These are phyloP conservation scores for Populus hybrid DNA, from an alignment of 441 rosid genomes.

Conservation along the genomic window DNA sequence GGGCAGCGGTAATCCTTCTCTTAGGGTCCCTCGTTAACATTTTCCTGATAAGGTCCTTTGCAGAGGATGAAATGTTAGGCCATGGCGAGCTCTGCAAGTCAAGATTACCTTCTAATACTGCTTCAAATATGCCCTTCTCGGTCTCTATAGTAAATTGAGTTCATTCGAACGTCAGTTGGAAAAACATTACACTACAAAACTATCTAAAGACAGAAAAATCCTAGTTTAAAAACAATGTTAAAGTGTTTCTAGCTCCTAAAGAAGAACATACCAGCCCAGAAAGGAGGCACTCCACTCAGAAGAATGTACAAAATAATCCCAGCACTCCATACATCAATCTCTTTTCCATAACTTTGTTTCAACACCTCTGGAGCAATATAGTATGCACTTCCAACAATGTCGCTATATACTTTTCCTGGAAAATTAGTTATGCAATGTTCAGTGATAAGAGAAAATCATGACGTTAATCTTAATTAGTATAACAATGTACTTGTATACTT, in stretches of 20 bases:
- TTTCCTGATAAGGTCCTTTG: constrained; percentile 77
- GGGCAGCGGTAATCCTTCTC: constrained; percentile 63
- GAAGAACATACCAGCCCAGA: constrained; percentile 61
- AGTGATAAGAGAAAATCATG: neutral
- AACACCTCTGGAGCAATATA: too few relatives aligned
- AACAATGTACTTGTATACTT: neutral
- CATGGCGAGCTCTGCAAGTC: constrained; percentile 75
- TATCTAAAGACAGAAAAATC: neutral
- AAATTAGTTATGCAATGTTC: neutral
- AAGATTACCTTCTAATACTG: constrained; percentile 64
- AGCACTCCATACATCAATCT: constrained; percentile 90
- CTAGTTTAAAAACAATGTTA: neutral
- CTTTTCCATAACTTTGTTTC: constrained; percentile 13
- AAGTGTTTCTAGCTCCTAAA: neutral
- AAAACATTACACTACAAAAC: constrained; percentile 13
- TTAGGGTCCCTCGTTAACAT: constrained; percentile 79
- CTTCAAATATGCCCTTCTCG: constrained; percentile 85
- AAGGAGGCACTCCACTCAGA: constrained; percentile 88
- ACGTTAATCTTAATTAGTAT: neutral
- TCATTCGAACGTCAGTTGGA: neutral
- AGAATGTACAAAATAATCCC: constrained; percentile 81
- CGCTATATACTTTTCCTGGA: constrained; percentile 50
- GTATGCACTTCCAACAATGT: too few relatives aligned
- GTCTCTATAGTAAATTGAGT: constrained; percentile 36
- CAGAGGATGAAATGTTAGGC: constrained; percentile 75